Evolutionary conservation across 1,139 yeast genomes (phyloP).

Genomic region (Nadsonia starkeyi-henricii): DNA sequence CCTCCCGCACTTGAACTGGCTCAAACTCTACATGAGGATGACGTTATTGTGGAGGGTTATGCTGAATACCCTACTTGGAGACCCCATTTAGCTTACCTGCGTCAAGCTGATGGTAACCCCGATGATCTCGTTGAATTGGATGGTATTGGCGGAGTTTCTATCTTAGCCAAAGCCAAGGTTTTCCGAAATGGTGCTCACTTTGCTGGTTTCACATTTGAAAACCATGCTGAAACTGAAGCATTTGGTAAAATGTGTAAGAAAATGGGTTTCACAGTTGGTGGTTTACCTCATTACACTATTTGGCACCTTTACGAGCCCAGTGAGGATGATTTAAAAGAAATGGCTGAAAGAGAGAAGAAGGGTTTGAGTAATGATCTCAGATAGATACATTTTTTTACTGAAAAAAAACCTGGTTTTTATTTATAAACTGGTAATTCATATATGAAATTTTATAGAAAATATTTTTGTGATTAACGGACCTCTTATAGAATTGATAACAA

Average conservation of each 20-base stretch:
- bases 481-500: too few relatives aligned
- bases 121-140: conserved; percentile 81
- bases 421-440: too few relatives aligned
- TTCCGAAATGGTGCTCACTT: conserved; percentile 72
- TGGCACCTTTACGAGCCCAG: conserved; percentile 94
- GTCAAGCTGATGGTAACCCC: conserved; percentile 73
- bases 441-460: too few relatives aligned
- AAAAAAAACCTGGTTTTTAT: too few relatives aligned
- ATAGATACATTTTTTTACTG: too few relatives aligned
- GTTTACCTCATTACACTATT: conserved; percentile 76
- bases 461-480: too few relatives aligned
- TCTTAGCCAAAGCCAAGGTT: conserved; percentile 62
- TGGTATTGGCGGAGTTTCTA: conserved; percentile 88
- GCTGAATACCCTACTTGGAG: conserved; percentile 90
- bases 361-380: conserved; percentile 17
- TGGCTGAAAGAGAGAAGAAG: conserved; percentile 60
- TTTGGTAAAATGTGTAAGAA: conserved; percentile 72
- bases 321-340: conserved; percentile 72
- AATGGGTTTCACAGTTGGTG: conserved; percentile 70
- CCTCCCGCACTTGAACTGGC: conserved; percentile 75
- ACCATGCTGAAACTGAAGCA: conserved; percentile 89
- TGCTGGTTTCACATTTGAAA: conserved; percentile 79
- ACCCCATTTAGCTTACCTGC: conserved; percentile 74
- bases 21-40: conserved; percentile 62
- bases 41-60: conserved; percentile 84